Base-by-base conservation (phyloP, 2,329 filamentous ascomycete genomes). In the Penicillium crustosum region DNA sequence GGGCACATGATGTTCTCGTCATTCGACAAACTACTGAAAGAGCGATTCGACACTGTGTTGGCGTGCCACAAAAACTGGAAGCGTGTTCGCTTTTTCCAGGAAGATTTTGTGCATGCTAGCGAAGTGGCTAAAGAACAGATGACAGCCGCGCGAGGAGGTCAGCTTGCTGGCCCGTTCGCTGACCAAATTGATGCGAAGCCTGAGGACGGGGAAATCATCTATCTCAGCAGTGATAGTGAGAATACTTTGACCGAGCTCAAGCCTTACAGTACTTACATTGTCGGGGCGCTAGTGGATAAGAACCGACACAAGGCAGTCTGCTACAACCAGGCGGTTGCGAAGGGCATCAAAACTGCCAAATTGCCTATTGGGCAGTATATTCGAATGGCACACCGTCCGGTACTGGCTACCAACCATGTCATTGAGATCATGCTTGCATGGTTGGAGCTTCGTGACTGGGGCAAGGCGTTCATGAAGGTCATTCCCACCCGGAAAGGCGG, bases 221-320 rank as follows among this genome's bases (percentile, higher is more conserved):
- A 99, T 71, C 85, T 99, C 5, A 91, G 91, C 8, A 92, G 92
- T 17, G 94, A 99, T 74, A 95, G 91, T n/a, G 87, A 89, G 0
- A 83, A 96, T 65, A 93, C 89, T 0, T 82, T 99, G 31, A 87
- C 89, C 6, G 84, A 89, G 43, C 83, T 99, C 43, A 91, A 93
- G 72, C 91, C 93, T 0, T 89, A 94, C 76, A 92, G 89, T 60
- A 93, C 87, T 58, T 99, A 99, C 74, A 89, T 99, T 61, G 89
- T 99, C 55, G 94, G 94, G 36, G 94, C 93, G 0, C 81, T 99
- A 36, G 94, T 99, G 27, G 94, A 99, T 78, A 93, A 93, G 77
- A 99, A 99, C 75, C 85, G 94, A 44, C 89, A 99, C 76, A 99
- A 99, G 79, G 92, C 91, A 0, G 82, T 99, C 38, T 99, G 94